Percentiles rank a stretch among this genome's conserved stretches.
Evolutionary conservation across 1,139 yeast species (phyloP).

Genomic region (Taphrina pruni): DNA sequence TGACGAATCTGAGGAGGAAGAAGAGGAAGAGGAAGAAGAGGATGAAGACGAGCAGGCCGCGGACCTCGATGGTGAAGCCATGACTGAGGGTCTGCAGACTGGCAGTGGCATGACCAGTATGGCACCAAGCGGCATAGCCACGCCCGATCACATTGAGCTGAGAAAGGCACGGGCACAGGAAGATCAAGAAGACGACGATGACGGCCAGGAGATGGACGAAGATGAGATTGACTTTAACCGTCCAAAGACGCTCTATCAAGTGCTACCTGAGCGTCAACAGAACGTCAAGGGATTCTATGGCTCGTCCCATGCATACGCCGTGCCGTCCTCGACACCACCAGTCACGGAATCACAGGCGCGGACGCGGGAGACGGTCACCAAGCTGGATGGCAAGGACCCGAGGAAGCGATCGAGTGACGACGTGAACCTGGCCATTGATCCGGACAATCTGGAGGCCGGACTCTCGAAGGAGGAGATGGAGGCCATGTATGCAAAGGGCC

Average conservation of each 20-base stretch:
- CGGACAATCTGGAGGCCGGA: conserved; percentile 35
- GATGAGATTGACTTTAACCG: conserved; percentile 31
- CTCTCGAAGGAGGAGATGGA: conserved; percentile 40
- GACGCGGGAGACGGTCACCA: conserved; percentile 7
- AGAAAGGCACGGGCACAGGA: conserved; percentile 42
- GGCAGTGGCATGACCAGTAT: conserved; percentile 43
- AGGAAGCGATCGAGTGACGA: conserved; percentile 36
- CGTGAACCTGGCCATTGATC: conserved; percentile 43
- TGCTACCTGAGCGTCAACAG: conserved; percentile 43
- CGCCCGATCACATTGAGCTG: conserved; percentile 45
- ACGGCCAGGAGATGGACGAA: conserved; percentile 24
- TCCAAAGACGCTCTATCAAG: conserved; percentile 41
- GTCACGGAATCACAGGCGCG: conserved; percentile 15
- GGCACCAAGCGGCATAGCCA: conserved; percentile 44
- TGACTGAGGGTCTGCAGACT: conserved; percentile 39
- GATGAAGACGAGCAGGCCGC: conserved; percentile 43
- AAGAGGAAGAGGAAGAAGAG: conserved; percentile 49
- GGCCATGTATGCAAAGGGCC: conserved; percentile 38
- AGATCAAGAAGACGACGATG: conserved; percentile 20
- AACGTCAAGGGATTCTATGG: conserved; percentile 44
- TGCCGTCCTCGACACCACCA: conserved; percentile 29
- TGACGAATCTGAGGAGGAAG: conserved; percentile 51
- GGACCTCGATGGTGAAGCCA: conserved; percentile 36
- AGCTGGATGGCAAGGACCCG: conserved; percentile 32
- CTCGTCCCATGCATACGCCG: conserved; percentile 42